A percentile compares a stretch with the other conserved stretches of the same genome.
These are phyloP conservation scores for Leishmania mexicana DNA, from an alignment of 208 protist genomes.

Conservation along the genomic window DNA sequence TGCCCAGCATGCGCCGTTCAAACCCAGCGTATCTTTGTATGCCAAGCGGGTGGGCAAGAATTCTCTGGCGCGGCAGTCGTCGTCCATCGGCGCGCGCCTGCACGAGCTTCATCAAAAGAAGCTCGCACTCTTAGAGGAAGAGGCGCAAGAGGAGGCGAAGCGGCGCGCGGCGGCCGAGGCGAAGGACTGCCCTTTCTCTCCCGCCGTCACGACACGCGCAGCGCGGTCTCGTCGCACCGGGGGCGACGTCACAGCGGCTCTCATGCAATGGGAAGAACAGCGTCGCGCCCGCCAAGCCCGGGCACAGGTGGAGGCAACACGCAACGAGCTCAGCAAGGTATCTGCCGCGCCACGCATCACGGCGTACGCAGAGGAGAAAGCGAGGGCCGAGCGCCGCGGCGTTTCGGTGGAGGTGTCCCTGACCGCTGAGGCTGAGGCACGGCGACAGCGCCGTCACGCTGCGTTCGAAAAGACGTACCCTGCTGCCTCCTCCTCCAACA, in stretches of 20 bases:
- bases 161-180: slow-evolving; percentile 23
- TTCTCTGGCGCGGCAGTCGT: slow-evolving; percentile 34
- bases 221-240: slow-evolving; percentile 23
- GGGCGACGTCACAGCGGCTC: slow-evolving; percentile 24
- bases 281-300: slow-evolving; percentile 35
- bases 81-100: slow-evolving; percentile 61
- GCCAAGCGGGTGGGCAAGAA: slow-evolving; percentile 41
- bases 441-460: slow-evolving; percentile 56
- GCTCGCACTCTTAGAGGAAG: slow-evolving; percentile 31
- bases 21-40: slow-evolving; percentile 48
- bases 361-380: slow-evolving; percentile 51
- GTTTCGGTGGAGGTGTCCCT: slow-evolving; percentile 62
- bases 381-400: slow-evolving; percentile 20
- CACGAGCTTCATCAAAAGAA: slow-evolving; percentile 56
- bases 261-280: slow-evolving; percentile 44
- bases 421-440: slow-evolving; percentile 49
- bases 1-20: slow-evolving; percentile 46
- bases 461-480: slow-evolving; percentile 38
- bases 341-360: slow-evolving; percentile 53
- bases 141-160: slow-evolving; percentile 27
- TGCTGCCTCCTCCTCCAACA: background rate
- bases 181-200: slow-evolving; percentile 34
- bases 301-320: slow-evolving; percentile 36
- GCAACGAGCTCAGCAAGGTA: slow-evolving; percentile 37
- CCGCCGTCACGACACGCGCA: slow-evolving; percentile 44